Evolutionary conservation across 331 rosid species (phyloP).

Genomic region (Rhamnella rubrinervis): DNA sequence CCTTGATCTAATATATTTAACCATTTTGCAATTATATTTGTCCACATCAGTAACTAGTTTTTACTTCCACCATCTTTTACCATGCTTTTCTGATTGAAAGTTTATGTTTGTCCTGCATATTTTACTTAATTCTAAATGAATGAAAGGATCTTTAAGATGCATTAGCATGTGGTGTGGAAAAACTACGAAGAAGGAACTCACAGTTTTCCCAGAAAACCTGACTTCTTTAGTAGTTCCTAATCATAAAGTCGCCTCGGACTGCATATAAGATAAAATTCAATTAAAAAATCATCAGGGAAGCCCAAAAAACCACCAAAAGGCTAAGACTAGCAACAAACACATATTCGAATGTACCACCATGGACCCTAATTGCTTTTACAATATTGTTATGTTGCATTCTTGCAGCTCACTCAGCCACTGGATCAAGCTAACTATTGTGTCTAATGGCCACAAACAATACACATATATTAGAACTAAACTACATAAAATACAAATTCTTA

Average conservation of each 20-base stretch:
- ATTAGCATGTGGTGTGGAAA: not conserved
- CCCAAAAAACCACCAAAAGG: not conserved
- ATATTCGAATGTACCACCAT: too few species aligned
- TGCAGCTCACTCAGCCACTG: too few species aligned
- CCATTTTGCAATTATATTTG: not conserved
- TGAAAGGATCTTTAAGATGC: constrained; percentile 16
- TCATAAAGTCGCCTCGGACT: constrained; percentile 59
- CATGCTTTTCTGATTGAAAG: not conserved
- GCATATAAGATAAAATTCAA: constrained; percentile 34
- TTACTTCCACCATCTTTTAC: not conserved
- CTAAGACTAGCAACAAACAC: not conserved
- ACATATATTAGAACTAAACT: too few species aligned
- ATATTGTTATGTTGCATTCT: too few species aligned
- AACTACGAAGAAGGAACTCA: constrained; percentile 40
- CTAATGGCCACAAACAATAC: too few species aligned
- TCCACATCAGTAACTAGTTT: not conserved
- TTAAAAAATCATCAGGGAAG: constrained; percentile 14
- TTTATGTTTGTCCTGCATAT: not conserved
- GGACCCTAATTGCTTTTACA: too few species aligned
- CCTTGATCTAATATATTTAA: not conserved
- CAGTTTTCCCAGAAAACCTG: constrained; percentile 80
- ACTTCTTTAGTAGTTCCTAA: constrained; percentile 63
- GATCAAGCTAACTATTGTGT: too few species aligned
- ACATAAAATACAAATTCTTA: too few species aligned
- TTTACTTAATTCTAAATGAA: not conserved